Evolutionary conservation across 192 early-diverging fungal genomes (phyloP), one percentile per base, ranked within the genome.

Genomic region (Pilobolus umbonatus): DNA sequence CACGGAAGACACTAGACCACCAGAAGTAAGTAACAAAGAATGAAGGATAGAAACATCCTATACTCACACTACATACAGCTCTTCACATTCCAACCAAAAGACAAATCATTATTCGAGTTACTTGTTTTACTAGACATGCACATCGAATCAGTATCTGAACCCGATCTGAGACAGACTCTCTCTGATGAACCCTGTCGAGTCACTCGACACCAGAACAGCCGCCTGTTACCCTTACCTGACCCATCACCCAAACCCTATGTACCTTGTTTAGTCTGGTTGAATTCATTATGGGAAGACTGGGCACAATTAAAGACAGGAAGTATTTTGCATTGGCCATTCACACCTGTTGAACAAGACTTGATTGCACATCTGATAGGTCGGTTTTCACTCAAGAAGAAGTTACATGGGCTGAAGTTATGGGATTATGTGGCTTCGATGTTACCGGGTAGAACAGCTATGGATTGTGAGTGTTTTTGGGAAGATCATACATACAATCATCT

Each of bases 211-310:
- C n/a, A n/a, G n/a, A n/a, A n/a, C n/a, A n/a, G n/a, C n/a, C n/a
- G n/a, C n/a, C n/a, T n/a, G n/a, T n/a, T n/a, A n/a, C n/a, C n/a
- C n/a, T n/a, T n/a, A n/a, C n/a, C n/a, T n/a, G n/a, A n/a, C n/a
- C n/a, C n/a, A n/a, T n/a, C 2, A 32, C 15, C 29, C 15, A 42
- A 38, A 21, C 62, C 62, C 4, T 64, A 64, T 54, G 43, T 64
- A 14, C 62, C 62, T 21, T 9, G 14, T 29, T n/a, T 6, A 0
- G 28, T 21, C 26, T 64, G 62, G 62, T 31, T 40, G 24, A 46
- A 57, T 11, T 64, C 54, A 0, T 57, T 44, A 12, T 64, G 62
- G 62, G 62, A 64, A 22, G 62, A 64, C 19, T 64, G 62, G 62
- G 25, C 62, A 0, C 62, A 64, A 38, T 64, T 64, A 8, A 12